Evolutionary conservation across 345 rosid species (phyloP).

Genomic region (Diplotaxis tenuifolia): DNA sequence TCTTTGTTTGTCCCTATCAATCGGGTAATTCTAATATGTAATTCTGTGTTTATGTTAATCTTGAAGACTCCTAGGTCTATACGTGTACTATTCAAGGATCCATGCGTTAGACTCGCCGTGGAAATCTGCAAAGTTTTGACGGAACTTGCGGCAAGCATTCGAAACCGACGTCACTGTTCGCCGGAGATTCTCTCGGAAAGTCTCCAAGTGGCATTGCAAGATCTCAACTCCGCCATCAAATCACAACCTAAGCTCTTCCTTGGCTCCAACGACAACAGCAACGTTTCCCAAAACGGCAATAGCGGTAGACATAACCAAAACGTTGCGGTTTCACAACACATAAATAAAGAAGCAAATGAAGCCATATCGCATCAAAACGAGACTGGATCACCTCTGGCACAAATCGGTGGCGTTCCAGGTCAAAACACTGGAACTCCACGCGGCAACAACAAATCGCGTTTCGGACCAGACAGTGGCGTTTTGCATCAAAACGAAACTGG

Average conservation of each 20-base stretch:
- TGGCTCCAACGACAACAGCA: slow-evolving; percentile 46
- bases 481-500: not conserved
- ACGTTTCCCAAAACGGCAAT: slow-evolving; percentile 35
- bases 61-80: slow-evolving; percentile 63
- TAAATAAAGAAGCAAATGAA: slow-evolving; percentile 4
- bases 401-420: not conserved
- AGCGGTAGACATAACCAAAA: slow-evolving; percentile 43
- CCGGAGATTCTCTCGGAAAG: slow-evolving; percentile 72
- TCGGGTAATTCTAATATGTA: not conserved
- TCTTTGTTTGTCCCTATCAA: not conserved
- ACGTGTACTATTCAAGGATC: slow-evolving; percentile 70
- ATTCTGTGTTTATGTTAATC: not conserved
- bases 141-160: slow-evolving; percentile 61
- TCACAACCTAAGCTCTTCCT: slow-evolving; percentile 82
- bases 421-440: not conserved
- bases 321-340: not conserved
- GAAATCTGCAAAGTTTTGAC: slow-evolving; percentile 64
- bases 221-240: slow-evolving; percentile 66
- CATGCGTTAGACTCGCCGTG: slow-evolving; percentile 58
- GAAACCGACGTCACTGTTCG: slow-evolving; percentile 61
- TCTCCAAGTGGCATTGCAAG: slow-evolving; percentile 71
- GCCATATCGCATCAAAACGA: not conserved
- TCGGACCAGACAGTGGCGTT: not conserved
- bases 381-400: not conserved
- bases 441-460: not conserved